Evolutionary conservation across 805 yeast genomes (phyloP).

Genomic region (Cyberlindnera mycetangii): DNA sequence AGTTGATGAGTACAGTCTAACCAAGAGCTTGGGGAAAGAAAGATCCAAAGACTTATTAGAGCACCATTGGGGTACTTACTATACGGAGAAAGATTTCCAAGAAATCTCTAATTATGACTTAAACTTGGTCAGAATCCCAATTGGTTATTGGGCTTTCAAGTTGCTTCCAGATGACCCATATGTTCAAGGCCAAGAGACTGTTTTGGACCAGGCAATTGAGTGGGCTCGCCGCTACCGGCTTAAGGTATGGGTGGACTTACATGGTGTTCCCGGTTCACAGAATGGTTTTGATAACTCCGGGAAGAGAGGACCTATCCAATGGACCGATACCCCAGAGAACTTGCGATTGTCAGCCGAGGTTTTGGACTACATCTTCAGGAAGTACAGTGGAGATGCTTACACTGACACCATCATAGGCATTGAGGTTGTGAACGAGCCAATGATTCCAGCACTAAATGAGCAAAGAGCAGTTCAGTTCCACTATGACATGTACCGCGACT

Average conservation of each 20-base stretch:
- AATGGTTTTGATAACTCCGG: constrained; percentile 88
- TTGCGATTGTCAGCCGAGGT: constrained; percentile 47
- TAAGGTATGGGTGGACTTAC: constrained; percentile 73
- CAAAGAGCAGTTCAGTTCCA: constrained; percentile 31
- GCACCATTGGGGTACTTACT: constrained; percentile 57
- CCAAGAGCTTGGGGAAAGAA: constrained; percentile 45
- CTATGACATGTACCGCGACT: constrained; percentile 32
- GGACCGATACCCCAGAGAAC: constrained; percentile 41
- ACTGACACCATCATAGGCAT: constrained; percentile 65
- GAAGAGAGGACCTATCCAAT: constrained; percentile 42
- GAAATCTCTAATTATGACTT: constrained; percentile 52
- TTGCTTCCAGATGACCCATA: constrained; percentile 52
- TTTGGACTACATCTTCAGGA: constrained; percentile 45
- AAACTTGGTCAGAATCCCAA: constrained; percentile 71
- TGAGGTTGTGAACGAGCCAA: constrained; percentile 71
- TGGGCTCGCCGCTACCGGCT: constrained; percentile 64
- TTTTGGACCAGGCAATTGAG: constrained; percentile 58
- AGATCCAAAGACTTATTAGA: constrained; percentile 42
- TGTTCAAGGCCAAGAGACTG: constrained; percentile 61
- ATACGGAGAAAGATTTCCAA: constrained; percentile 55
- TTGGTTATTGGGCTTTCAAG: constrained; percentile 74
- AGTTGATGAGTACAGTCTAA: constrained; percentile 58
- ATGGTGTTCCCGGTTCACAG: constrained; percentile 82
- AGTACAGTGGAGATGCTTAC: constrained; percentile 48
- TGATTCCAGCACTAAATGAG: constrained; percentile 49